phyloP scores from a whole-genome alignment of 495 filamentous ascomycete genomes.

The Penicillium manginii region DNA sequence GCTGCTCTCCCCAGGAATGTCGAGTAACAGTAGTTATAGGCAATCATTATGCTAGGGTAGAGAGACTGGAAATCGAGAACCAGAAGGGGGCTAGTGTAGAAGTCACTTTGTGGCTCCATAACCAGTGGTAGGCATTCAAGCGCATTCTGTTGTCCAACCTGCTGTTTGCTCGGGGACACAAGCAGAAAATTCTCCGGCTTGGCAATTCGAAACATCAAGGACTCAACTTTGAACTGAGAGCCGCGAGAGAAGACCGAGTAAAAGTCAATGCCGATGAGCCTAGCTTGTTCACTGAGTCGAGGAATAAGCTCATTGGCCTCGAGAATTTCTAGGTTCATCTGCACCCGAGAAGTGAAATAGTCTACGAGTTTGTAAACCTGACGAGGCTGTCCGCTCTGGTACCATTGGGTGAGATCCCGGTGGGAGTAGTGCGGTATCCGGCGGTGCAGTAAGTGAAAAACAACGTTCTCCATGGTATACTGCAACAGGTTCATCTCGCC shows the following conservation, averaged over 20 bases:
- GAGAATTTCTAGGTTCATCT: conserved; percentile 86
- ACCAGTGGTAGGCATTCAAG: conserved; percentile 93
- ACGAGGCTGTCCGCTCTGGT: conserved; percentile 63
- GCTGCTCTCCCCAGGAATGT: conserved; percentile 88
- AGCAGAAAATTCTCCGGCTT: conserved; percentile 95
- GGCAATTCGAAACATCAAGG: conserved; percentile 96
- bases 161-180: conserved; percentile 84
- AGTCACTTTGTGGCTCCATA: conserved; percentile 96
- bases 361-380: conserved; percentile 76
- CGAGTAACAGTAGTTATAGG: conserved; percentile 99
- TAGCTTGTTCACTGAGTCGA: conserved; percentile 91
- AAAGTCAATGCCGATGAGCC: conserved; percentile 93
- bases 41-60: conserved; percentile 98
- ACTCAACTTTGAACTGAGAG: conserved; percentile 98
- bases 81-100: conserved; percentile 86
- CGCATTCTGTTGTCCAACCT: conserved; percentile 93
- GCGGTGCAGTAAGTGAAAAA: conserved; percentile 87
- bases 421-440: conserved; percentile 89
- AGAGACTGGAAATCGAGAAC: conserved; percentile 96
- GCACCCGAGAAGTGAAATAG: conserved; percentile 77
- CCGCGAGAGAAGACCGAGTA: conserved; percentile 92
- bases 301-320: conserved; percentile 88
- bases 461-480: conserved; percentile 97
- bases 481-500: conserved; percentile 87
- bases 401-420: conserved; percentile 80